These are phyloP conservation scores for Leishmania martiniquensis DNA, from an alignment of 208 protist genomes.

Conservation along the genomic window DNA sequence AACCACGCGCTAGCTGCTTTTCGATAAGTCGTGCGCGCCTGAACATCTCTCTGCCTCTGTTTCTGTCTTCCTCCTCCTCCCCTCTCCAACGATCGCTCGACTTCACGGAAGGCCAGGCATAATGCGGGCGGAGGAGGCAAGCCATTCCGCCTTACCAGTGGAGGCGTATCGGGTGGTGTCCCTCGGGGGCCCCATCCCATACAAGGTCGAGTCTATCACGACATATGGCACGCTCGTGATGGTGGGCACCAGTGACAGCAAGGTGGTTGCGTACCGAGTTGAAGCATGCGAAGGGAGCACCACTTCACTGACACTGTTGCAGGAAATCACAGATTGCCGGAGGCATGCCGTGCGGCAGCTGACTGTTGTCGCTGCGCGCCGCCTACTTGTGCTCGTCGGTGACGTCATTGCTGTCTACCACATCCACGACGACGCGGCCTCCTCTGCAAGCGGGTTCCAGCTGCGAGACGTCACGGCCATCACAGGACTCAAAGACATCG, in stretches of 20 bases:
- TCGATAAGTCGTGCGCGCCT: neutral
- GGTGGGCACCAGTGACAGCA: conserved; percentile 63
- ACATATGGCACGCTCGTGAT: conserved; percentile 47
- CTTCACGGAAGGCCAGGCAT: neutral
- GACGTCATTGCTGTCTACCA: conserved; percentile 25
- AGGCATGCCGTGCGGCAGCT: conserved; percentile 44
- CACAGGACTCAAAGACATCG: conserved; percentile 40
- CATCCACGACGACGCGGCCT: conserved; percentile 4
- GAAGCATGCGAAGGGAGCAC: neutral
- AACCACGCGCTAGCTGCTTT: neutral
- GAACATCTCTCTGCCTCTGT: neutral
- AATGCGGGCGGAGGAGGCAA: conserved; percentile 16
- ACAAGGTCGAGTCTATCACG: conserved; percentile 52
- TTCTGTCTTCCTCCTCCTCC: neutral
- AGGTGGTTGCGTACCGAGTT: conserved; percentile 50
- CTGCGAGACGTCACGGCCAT: conserved; percentile 21
- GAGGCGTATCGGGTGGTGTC: conserved; percentile 25
- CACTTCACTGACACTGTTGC: conserved; percentile 15
- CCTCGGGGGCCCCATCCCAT: conserved; percentile 24
- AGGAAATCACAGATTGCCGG: conserved; percentile 16
- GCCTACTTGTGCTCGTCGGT: conserved; percentile 34
- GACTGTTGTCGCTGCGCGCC: conserved; percentile 37
- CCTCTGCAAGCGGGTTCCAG: neutral
- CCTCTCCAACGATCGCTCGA: neutral
- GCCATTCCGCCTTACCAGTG: neutral